Evolutionary conservation across 2,329 filamentous ascomycete species (phyloP).

Genomic region (Arthrinium phaeospermum): DNA sequence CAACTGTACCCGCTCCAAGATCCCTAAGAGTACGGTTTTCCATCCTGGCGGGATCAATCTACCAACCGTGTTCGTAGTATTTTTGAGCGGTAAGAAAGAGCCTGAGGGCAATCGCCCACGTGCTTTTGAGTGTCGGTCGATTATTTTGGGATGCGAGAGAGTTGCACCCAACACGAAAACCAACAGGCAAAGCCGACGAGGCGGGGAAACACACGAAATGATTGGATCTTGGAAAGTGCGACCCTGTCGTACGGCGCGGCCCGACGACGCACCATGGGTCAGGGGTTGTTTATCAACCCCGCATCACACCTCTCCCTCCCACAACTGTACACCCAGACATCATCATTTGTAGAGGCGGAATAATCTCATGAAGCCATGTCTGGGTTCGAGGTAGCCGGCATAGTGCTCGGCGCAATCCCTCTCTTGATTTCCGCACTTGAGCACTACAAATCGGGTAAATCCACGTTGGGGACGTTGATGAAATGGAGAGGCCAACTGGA

Average conservation of each 20-base stretch:
- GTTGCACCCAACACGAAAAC: too few relatives aligned
- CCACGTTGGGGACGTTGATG: conserved; percentile 17
- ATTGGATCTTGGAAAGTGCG: background rate
- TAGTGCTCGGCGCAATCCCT: background rate
- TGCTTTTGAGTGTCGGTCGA: too few relatives aligned
- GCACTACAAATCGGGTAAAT: background rate
- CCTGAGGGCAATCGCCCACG: too few relatives aligned
- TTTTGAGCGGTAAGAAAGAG: too few relatives aligned
- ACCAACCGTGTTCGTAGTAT: too few relatives aligned
- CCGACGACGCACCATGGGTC: background rate
- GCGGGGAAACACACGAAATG: background rate
- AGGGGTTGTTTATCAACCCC: background rate
- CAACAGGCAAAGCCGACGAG: background rate
- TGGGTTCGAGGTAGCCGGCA: background rate
- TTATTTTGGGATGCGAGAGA: too few relatives aligned
- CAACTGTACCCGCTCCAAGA: background rate
- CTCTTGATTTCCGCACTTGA: background rate
- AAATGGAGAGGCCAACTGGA: conserved; percentile 23
- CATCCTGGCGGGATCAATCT: background rate
- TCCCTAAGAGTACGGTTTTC: background rate
- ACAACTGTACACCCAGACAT: too few relatives aligned
- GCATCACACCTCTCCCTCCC: background rate
- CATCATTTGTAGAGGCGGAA: too few relatives aligned
- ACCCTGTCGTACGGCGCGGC: background rate
- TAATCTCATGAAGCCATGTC: background rate